Base-by-base conservation (phyloP, 2,329 filamentous ascomycete species). In the Colletotrichum scovillei region DNA sequence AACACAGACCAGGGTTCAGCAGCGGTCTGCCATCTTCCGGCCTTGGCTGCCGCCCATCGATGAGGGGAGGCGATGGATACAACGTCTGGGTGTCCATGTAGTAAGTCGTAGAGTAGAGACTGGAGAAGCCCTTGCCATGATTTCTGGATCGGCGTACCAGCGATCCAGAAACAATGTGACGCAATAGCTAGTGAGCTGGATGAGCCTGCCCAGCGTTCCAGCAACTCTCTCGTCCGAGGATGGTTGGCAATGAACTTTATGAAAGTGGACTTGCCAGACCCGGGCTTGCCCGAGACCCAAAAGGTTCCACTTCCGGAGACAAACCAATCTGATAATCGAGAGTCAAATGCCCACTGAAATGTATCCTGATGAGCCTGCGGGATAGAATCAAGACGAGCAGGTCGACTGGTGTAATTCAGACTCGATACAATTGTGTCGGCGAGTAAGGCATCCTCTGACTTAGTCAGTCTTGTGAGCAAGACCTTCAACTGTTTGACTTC, bases 101-200 rank as follows among this genome's bases (percentile, higher is more conserved):
- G 57, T 1, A 73, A 58, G 26, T 74, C 64, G 16, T 68, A 73
- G 14, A 76, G 60, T 32, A 76, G 53, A 5, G 74, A 69, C 46
- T 69, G 80, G 2, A 86, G 75, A 2, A 87, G 79, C 0, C 85
- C 85, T 42, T 81, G 77, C 26, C 81, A 79, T 0, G 83, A 84
- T 68, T 81, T 84, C 63, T 87, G 84, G 56, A 84, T 78, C 2
- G 74, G 59, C 4, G 78, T 81, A 0, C 85, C 84, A 0, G 81
- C 78, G 63, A 80, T 82, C 79, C 84, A 86, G 74, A 46, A 46
- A 4, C 42, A 46, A n/a, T 46, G 42, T n/a, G 42, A 16, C 7
- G 42, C 42, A n/a, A 46, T 6, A 19, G 42, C 42, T 6, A 46
- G 42, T 8, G 42, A 7, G 42, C 19, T 46, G 2, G 42, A 46